A percentile compares a stretch with the other conserved stretches of the same genome.
phyloP scores from a whole-genome alignment of 192 early-diverging fungal species.

The Oehlia diaphana region DNA sequence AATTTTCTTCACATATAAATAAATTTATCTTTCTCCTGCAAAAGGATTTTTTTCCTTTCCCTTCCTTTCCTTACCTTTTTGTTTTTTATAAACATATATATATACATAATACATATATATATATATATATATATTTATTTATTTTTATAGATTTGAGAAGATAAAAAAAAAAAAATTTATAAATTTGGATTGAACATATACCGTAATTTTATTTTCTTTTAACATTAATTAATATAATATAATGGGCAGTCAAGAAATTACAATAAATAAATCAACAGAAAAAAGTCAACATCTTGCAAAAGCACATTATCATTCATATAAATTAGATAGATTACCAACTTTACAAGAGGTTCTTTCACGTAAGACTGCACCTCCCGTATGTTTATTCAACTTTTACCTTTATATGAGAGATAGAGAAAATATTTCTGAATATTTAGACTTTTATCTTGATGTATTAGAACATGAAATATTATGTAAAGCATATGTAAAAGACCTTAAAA shows the following conservation, averaged over 20 bases:
- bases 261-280: conserved; percentile 8
- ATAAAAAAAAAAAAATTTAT: no score
- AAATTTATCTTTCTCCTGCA: no score
- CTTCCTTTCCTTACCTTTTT: no score
- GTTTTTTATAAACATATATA: no score
- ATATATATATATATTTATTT: no score
- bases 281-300: conserved; percentile 26
- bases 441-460: conserved; percentile 72
- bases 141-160: no score
- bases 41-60: no score
- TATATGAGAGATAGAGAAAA: conserved; percentile 68
- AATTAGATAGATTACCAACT: conserved; percentile 50
- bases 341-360: conserved; percentile 68
- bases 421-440: conserved; percentile 71
- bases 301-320: conserved; percentile 6
- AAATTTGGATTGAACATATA: no score
- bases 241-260: background rate
- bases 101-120: no score
- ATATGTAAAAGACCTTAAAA: conserved; percentile 47
- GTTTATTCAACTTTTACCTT: conserved; percentile 77
- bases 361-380: conserved; percentile 68
- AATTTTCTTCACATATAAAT: no score
- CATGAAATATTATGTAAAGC: conserved; percentile 69
- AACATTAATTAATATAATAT: background rate
- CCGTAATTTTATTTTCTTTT: no score